A percentile compares a stretch with the other conserved stretches of the same genome.
These are phyloP conservation scores for Echites panduratus DNA, from an alignment of 257 asterid genomes.

Conservation along the genomic window DNA sequence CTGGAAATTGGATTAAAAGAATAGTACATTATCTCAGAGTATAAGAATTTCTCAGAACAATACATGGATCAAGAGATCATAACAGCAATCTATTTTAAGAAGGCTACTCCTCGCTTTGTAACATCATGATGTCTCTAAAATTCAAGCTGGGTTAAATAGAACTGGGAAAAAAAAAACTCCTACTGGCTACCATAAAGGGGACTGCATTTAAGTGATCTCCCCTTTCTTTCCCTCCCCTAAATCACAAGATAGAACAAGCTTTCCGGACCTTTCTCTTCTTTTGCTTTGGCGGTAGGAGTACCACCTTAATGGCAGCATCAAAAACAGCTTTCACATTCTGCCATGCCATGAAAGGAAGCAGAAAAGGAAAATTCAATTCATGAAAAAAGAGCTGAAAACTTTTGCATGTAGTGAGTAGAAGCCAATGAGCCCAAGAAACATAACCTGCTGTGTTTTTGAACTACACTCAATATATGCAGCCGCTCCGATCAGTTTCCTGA, in stretches of 20 bases:
- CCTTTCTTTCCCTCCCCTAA: background rate
- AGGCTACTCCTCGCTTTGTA: background rate
- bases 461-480: slow-evolving; percentile 78
- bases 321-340: slow-evolving; percentile 70
- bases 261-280: slow-evolving; percentile 65
- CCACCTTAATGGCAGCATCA: slow-evolving; percentile 67
- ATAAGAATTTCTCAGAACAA: too few species aligned
- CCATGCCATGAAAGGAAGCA: background rate
- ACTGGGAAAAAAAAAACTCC: background rate
- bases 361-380: background rate
- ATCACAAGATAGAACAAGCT: slow-evolving; percentile 51
- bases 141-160: background rate
- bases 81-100: too few species aligned
- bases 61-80: too few species aligned
- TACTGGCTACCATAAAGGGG: background rate
- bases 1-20: too few species aligned
- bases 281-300: slow-evolving; percentile 65
- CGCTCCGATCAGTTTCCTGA: slow-evolving; percentile 71
- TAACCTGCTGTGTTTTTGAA: slow-evolving; percentile 75
- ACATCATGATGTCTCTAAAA: background rate
- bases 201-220: background rate
- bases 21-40: too few species aligned
- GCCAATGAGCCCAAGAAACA: background rate
- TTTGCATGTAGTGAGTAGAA: background rate
- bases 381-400: background rate